Evolutionary conservation across 2,329 filamentous ascomycete genomes (phyloP).

Genomic region (Zymoseptoria brevis): DNA sequence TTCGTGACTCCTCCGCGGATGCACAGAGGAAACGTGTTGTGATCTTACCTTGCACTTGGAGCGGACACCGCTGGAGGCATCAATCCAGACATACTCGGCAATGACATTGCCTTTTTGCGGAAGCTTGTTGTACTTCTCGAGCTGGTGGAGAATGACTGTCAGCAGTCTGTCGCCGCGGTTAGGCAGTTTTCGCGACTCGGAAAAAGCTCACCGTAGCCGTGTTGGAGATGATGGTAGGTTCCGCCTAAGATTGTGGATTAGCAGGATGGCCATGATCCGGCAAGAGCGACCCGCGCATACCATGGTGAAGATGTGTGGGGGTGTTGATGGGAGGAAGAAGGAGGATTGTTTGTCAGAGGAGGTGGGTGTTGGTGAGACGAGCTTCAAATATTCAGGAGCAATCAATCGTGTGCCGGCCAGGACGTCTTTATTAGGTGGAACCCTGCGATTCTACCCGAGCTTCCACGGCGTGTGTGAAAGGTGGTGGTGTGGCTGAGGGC

Average conservation of each 20-base stretch:
- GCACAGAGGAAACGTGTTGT: conserved; percentile 1
- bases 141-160: conserved; percentile 44
- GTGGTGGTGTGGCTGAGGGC: neutral
- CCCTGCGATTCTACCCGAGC: neutral
- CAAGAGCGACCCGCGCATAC: neutral
- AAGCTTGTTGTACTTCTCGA: conserved; percentile 85
- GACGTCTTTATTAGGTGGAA: neutral
- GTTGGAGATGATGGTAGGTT: neutral
- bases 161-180: neutral
- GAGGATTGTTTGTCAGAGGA: neutral
- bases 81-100: conserved; percentile 97
- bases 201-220: conserved; percentile 2
- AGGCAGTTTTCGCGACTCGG: neutral
- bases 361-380: neutral
- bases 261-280: neutral
- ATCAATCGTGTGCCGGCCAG: neutral
- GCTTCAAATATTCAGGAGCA: neutral
- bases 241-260: neutral
- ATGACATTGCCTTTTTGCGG: conserved; percentile 83
- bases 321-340: neutral
- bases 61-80: conserved; percentile 70
- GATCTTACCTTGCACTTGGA: conserved; percentile 89
- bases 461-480: neutral
- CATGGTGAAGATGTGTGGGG: neutral
- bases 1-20: neutral